These are phyloP conservation scores for Nicotiana tomentosiformis DNA, from an alignment of 257 asterid genomes.

Conservation along the genomic window DNA sequence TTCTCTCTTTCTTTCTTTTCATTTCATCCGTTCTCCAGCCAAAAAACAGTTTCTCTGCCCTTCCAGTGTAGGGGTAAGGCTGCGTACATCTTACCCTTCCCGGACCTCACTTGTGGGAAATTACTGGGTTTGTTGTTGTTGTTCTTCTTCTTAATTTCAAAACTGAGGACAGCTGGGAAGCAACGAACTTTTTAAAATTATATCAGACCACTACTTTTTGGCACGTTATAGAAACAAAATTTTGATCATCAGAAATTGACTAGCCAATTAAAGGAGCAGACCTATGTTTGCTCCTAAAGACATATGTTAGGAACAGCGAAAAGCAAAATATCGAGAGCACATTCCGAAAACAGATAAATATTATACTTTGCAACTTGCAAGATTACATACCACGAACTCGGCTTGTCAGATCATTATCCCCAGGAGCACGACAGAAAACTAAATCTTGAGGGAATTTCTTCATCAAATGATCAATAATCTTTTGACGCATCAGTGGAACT, in stretches of 20 bases:
- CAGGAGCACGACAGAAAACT: slow-evolving; percentile 78
- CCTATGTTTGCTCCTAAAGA: background rate
- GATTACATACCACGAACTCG: slow-evolving; percentile 49
- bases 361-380: background rate
- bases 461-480: slow-evolving; percentile 53
- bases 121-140: no score
- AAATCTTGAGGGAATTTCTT: slow-evolving; percentile 75
- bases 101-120: no score
- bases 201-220: background rate
- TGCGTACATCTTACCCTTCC: no score
- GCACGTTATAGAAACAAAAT: background rate
- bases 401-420: slow-evolving; percentile 48
- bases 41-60: no score
- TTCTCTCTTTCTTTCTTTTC: no score
- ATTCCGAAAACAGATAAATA: background rate
- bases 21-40: no score
- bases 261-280: background rate
- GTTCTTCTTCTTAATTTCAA: background rate
- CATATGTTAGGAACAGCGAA: background rate
- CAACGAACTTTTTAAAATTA: background rate
- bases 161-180: background rate
- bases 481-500: slow-evolving; percentile 69
- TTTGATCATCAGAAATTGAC: background rate
- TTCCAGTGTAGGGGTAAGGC: no score
- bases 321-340: background rate